Evolutionary conservation across 2,329 filamentous ascomycete genomes (phyloP), one percentile per base, ranked within the genome.

Genomic region (Periconia sp.): DNA sequence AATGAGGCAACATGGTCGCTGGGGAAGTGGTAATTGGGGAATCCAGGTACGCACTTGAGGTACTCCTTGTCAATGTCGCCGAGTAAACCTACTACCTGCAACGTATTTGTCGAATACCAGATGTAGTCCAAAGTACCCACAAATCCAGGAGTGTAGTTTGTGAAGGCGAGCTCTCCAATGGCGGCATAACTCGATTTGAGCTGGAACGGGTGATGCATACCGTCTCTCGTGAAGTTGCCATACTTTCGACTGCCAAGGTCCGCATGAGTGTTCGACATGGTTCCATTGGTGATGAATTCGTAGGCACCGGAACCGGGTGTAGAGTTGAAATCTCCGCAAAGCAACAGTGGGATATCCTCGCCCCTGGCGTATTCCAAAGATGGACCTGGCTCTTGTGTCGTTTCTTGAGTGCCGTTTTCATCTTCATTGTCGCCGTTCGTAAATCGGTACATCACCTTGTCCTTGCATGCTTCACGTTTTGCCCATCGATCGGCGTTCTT

Each of bases 241-340:
- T 99, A 99, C 53, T 92, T 88, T 67, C 90, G 88, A 56, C 83
- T 86, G 55, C 83, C 85, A 41, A 99, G 80, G 67, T 97, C 94
- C 3, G 84, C 80, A 70, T 99, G 93, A 50, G 90, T 84, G 47
- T 89, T 88, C 11, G 86, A 81, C 18, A 99, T 83, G 41, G 84
- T 85, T 40, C 94, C 94, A 69, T 88, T 86, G 2, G 89, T 87
- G 61, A 99, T 85, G 43, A 99, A 81, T 60, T 97, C 92, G 73
- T 96, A 96, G 1, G 97, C 92, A 42, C 91, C 92, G 49, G 92
- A 97, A 51, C 90, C 87, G 13, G 85, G 84, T 1, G 87, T 88
- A 3, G 93, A 97, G 77, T 99, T 99, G 81, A 97, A 96, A 74
- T 99, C 94, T 64, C 93, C 93, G 65, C 93, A 97, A 49, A 99